phyloP scores from a whole-genome alignment of 1,284 basidiomycete species.

The Moniliophthora roreri region DNA sequence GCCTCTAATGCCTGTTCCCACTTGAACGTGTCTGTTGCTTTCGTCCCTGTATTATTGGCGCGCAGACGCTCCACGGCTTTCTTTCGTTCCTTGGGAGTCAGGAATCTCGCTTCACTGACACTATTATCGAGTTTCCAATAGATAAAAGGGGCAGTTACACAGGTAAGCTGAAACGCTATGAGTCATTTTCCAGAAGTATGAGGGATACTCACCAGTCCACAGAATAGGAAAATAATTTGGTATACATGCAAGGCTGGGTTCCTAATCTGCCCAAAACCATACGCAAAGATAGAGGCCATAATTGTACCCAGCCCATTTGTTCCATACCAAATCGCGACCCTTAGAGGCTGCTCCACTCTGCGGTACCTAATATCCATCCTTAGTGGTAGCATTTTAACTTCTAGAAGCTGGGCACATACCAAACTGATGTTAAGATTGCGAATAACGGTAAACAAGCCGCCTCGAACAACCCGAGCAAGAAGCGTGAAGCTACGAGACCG shows the following conservation, averaged over 20 bases:
- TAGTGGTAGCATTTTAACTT: too few species aligned
- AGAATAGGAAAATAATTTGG: constrained; percentile 17
- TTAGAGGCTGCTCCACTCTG: constrained; percentile 19
- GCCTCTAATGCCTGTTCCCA: constrained; percentile 18
- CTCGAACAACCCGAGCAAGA: constrained; percentile 19
- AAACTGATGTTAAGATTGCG: constrained; percentile 18
- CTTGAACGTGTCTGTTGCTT: constrained; percentile 15
- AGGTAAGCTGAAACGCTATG: background rate
- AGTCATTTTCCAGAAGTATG: background rate
- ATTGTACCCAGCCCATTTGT: constrained; percentile 20
- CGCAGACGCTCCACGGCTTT: constrained; percentile 20
- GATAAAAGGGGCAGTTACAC: constrained; percentile 5
- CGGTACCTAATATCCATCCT: constrained; percentile 1
- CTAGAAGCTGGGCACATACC: too few species aligned
- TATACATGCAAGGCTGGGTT: constrained; percentile 9
- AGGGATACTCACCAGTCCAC: constrained; percentile 12
- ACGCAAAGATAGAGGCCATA: constrained; percentile 12
- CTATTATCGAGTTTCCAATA: constrained; percentile 15
- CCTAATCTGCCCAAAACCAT: constrained; percentile 16
- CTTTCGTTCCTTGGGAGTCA: constrained; percentile 15
- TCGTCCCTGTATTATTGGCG: constrained; percentile 17
- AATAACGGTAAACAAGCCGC: constrained; percentile 19
- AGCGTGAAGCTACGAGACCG: constrained; percentile 13
- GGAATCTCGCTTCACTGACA: constrained; percentile 16
- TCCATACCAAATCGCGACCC: constrained; percentile 18